Evolutionary conservation across 352 stramenopile genomes (phyloP).

Genomic region (Pseudoperonospora humuli): DNA sequence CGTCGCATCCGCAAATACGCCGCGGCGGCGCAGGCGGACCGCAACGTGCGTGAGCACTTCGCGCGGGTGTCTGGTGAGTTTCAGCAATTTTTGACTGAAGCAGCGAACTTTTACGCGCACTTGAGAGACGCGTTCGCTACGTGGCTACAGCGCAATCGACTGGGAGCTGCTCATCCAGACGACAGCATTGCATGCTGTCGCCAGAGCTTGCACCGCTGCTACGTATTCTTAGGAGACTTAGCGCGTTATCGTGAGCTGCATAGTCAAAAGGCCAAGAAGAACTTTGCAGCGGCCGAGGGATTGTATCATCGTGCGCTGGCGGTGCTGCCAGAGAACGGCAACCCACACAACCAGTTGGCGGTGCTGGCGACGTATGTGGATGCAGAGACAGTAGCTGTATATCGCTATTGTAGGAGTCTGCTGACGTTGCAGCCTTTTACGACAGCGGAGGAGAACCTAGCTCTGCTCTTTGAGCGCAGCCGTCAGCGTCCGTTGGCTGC

Average conservation of each 20-base stretch:
- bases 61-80: conserved; percentile 65
- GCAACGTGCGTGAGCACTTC: conserved; percentile 70
- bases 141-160: conserved; percentile 37
- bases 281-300: conserved; percentile 58
- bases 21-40: conserved; percentile 53
- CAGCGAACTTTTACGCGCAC: conserved; percentile 69
- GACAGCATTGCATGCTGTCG: conserved; percentile 25
- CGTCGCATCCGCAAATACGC: conserved; percentile 82
- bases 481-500: conserved; percentile 56
- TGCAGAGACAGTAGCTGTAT: conserved; percentile 86
- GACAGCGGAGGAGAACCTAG: conserved; percentile 85
- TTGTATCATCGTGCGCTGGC: conserved; percentile 67
- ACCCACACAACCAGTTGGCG: conserved; percentile 81
- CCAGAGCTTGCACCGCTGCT: conserved; percentile 72
- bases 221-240: conserved; percentile 76
- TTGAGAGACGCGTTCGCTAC: conserved; percentile 40
- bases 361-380: conserved; percentile 84
- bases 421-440: conserved; percentile 79
- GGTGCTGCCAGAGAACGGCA: conserved; percentile 71
- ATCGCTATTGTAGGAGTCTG: conserved; percentile 85
- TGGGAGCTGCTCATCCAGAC: not conserved
- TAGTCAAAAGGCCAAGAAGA: conserved; percentile 80
- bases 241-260: conserved; percentile 78
- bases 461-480: conserved; percentile 82
- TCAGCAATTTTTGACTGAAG: conserved; percentile 53